Evolutionary conservation across 306 rosid genomes (phyloP), one percentile per base, ranked within the genome.

Genomic region (Vachellia collinsii): DNA sequence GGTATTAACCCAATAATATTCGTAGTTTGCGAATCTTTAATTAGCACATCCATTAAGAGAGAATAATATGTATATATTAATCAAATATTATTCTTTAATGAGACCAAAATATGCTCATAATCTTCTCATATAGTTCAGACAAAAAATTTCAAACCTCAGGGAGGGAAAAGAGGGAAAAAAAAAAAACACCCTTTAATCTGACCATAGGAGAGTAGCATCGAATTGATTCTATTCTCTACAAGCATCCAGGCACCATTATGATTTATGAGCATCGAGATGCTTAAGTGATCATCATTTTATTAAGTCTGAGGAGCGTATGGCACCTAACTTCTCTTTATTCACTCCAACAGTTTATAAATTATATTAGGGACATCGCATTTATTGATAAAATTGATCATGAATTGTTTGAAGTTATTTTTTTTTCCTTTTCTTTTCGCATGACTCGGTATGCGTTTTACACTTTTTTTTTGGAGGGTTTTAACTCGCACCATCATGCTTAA

Each of bases 1-100:
- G 77, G 44, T 74, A 80, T 70, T 63, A 53, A 66, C 81, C 78
- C 51, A 69, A 81, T 73, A 74, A 74, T 20, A 39, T 51, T 54
- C 36, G 19, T 11, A 23, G 39, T 62, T 67, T 22, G 43, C 22
- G 78, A 63, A 76, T 83, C 44, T 68, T 59, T 41, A 38, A 46
- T 7, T 68, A 59, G 48, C 79, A 61, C 65, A 70, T 75, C 61
- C 23, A 79, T 74, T 75, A 14, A 22, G 41, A 47, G 71, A 65
- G 86, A 83, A 83, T 83, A 73, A 43, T 72, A 16, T 43, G 72
- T 11, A 25, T 25, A 61, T 29, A n/a, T 25, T 61, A 42, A 82
- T 59, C 37, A 23, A 0, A 59, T 59, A 20, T 12, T 51, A 65
- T 16, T 72, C 38, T 36, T 20, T 9, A 74, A 56, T 19, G n/a